Evolutionary conservation across 208 protist species (phyloP).

Genomic region (Leishmania arabica): DNA sequence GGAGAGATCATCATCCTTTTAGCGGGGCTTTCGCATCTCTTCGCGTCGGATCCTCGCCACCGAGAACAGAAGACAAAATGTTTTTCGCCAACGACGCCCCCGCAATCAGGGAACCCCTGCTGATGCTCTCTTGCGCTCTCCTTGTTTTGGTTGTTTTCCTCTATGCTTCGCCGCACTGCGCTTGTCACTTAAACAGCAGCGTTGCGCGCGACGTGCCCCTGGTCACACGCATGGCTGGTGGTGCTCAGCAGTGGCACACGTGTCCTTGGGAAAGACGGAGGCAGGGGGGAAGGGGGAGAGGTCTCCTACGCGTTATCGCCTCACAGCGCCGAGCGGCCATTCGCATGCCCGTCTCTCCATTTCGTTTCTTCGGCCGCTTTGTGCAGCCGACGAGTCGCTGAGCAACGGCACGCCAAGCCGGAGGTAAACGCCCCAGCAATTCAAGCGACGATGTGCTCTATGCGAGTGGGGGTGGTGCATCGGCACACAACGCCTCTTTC

Average conservation of each 20-base stretch:
- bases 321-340: neutral
- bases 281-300: neutral
- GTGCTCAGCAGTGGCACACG: neutral
- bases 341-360: neutral
- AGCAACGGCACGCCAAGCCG: neutral
- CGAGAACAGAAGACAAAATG: neutral
- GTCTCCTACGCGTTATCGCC: neutral
- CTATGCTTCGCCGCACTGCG: neutral
- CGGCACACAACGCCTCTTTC: neutral
- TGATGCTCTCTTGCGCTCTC: neutral
- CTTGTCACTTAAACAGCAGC: too few species aligned
- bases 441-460: neutral
- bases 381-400: neutral
- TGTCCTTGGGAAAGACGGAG: neutral
- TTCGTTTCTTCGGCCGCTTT: neutral
- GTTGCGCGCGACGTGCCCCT: neutral
- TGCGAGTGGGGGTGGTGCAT: neutral
- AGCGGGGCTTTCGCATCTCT: neutral
- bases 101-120: neutral
- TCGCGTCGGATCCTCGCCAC: neutral
- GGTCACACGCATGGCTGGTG: neutral
- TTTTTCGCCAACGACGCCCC: neutral
- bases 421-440: neutral
- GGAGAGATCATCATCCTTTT: neutral
- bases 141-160: neutral